Evolutionary conservation across 345 rosid genomes (phyloP).

Genomic region (Pistacia vera): DNA sequence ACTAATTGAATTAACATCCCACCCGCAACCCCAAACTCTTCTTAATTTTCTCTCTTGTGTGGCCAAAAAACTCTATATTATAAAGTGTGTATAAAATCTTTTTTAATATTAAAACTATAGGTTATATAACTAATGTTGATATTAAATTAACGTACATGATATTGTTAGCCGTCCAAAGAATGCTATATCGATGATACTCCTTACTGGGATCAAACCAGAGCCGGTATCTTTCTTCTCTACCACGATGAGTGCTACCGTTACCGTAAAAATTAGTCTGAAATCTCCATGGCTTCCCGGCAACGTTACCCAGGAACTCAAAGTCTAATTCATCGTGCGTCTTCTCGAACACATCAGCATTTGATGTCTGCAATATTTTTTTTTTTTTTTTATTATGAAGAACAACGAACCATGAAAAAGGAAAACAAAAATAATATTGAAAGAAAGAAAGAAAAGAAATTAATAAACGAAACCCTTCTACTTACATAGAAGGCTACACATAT

Average conservation of each 20-base stretch:
- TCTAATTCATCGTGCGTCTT: slow-evolving; percentile 90
- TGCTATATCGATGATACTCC: slow-evolving; percentile 85
- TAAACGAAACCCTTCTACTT: slow-evolving; percentile 19
- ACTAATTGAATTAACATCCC: slow-evolving; percentile 1
- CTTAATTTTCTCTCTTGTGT: not conserved
- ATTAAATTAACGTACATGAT: slow-evolving; percentile 58
- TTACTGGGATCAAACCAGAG: slow-evolving; percentile 94
- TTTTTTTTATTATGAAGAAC: too few species aligned
- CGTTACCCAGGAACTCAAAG: slow-evolving; percentile 89
- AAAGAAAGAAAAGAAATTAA: not conserved
- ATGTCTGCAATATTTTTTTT: slow-evolving; percentile 45
- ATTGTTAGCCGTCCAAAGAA: slow-evolving; percentile 77
- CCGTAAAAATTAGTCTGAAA: slow-evolving; percentile 94
- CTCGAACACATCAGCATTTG: slow-evolving; percentile 81
- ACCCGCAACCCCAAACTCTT: slow-evolving; percentile 22
- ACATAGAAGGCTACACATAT: slow-evolving; percentile 90
- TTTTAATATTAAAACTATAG: too few species aligned
- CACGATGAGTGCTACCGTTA: slow-evolving; percentile 86
- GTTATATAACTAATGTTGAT: too few species aligned
- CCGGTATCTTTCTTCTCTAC: slow-evolving; percentile 88
- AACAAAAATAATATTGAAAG: not conserved
- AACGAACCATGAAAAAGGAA: not conserved
- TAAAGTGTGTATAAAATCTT: too few species aligned
- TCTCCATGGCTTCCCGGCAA: slow-evolving; percentile 86
- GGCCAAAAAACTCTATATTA: too few species aligned